Evolutionary conservation across 2,329 filamentous ascomycete species (phyloP), one percentile per base, ranked within the genome.

Genomic region (Talaromyces sp.): DNA sequence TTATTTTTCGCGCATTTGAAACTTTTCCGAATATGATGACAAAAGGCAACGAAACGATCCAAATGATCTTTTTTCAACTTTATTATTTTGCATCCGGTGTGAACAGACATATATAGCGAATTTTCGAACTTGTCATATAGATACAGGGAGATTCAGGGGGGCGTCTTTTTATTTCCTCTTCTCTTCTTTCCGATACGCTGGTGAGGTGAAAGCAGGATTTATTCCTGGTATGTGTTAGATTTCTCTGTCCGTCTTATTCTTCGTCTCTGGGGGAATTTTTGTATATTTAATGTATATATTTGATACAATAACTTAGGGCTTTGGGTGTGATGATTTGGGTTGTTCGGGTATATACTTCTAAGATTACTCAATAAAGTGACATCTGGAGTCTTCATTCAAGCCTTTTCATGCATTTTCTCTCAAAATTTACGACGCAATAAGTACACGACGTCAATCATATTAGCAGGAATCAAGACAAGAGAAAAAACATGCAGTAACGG

Each of bases 231-330:
- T 8, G 13, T n/a, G 27, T 7, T 9, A 13, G 13, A 11, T 11
- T 33, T 33, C 8, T 33, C 47, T 14, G 9, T 31, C 13, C n/a
- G 3, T 7, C 11, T 16, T 33, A 11, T 24, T 50, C 14, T 14
- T 5, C 47, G 27, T 14, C 39, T 22, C 52, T 10, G 31, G 52
- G 27, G n/a, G 10, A 22, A 14, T n/a, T 37, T 16, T 37, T 56
- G 52, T 56, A 39, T 56, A 22, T 56, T 56, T 16, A 56, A 37
- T 56, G 33, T 37, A 37, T 56, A 56, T 56, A 56, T 56, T 56
- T 56, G 52, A 37, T 56, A 24, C 33, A 24, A 9, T 56, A 35
- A 54, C 22, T 37, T 3, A 37, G 3, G 50, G 16, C 4, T 11
- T 35, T 11, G 50, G 7, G 27, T 54, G 31, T 35, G 31, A 54